Base-by-base conservation (phyloP, 768 basidiomycete genomes). In the Leucocoprinus leucothites region DNA sequence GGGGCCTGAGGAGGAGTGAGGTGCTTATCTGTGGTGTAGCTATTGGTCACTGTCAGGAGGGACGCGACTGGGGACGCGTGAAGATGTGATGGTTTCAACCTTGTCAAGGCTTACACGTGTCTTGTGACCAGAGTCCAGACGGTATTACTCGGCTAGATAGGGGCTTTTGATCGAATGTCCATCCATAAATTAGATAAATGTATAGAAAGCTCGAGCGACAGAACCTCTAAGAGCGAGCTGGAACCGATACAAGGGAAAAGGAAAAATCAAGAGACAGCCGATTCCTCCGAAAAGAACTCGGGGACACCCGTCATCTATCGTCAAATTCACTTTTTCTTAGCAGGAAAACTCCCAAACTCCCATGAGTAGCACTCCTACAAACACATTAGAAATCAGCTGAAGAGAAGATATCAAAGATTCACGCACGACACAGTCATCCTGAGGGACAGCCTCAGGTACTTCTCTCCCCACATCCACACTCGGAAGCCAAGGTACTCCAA, bases 341-440 rank as follows among this genome's bases (percentile, higher is more conserved):
- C 18, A 6, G 58, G 58, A 56, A 64, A 67, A 44, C 84, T 71
- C 16, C 79, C 84, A 70, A 83, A 88, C 28, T 87, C 84, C 86
- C 86, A 87, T 58, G 78, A 83, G 60, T 74, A 87, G 63, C 86
- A 87, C 59, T 87, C 86, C 85, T 87, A 48, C 18, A 47, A 24
- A 51, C 18, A 48, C 9, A 31, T 46, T 24, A 16, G 18, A 24
- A 34, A 36, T 16, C 54, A 40, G 22, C 24, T 13, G 31, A 47
- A 21, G 46, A 57, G n/a, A 50, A 31, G 38, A 44, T 31, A 19
- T 9, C 28, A 11, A 44, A 18, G 8, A 35, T 46, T 18, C 9
- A 68, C 87, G 58, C 64, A 91, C 90, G 57, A 91, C 78, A 62
- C 91, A 93, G 60, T 90, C 87, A 3, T 76, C 74, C 61, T 93